Evolutionary conservation across 805 yeast species (phyloP).

Genomic region (Scheffersomyces stipitis): DNA sequence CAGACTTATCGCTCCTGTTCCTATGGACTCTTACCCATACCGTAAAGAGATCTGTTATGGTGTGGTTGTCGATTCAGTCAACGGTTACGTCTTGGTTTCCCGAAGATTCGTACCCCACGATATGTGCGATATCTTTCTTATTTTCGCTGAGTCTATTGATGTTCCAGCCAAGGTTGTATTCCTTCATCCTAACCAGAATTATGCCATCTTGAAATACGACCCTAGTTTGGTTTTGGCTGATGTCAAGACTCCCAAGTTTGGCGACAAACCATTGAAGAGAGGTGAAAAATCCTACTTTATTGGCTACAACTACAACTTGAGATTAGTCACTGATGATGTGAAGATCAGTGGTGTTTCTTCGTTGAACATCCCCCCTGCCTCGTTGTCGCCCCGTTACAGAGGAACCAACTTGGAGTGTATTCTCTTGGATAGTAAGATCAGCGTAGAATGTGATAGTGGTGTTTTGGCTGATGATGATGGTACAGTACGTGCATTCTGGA

Average conservation of each 20-base stretch:
- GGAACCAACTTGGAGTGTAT: constrained; percentile 82
- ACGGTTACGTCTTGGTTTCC: constrained; percentile 79
- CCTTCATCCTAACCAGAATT: constrained; percentile 84
- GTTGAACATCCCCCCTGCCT: constrained; percentile 66
- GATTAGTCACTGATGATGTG: constrained; percentile 73
- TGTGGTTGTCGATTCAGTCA: constrained; percentile 73
- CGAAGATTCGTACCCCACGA: constrained; percentile 83
- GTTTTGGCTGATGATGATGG: constrained; percentile 77
- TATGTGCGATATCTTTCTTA: constrained; percentile 67
- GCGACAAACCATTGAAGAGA: constrained; percentile 56
- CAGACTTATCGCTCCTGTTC: constrained; percentile 60
- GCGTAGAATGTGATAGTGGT: constrained; percentile 78
- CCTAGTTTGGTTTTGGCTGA: constrained; percentile 72
- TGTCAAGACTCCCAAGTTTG: constrained; percentile 64
- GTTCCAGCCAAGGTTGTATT: constrained; percentile 80
- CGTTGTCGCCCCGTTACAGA: constrained; percentile 74
- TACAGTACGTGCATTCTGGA: constrained; percentile 79
- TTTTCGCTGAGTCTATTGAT: constrained; percentile 82
- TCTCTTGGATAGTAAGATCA: constrained; percentile 67
- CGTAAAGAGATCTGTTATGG: constrained; percentile 68
- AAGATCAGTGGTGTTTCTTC: constrained; percentile 75
- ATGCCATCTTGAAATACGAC: constrained; percentile 81
- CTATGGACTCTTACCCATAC: constrained; percentile 73
- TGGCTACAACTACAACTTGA: constrained; percentile 71
- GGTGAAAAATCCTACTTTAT: constrained; percentile 79